Percentiles rank a stretch among this genome's conserved stretches.
These are phyloP conservation scores for Capsicum baccatum DNA, from an alignment of 257 asterid species.

Conservation along the genomic window DNA sequence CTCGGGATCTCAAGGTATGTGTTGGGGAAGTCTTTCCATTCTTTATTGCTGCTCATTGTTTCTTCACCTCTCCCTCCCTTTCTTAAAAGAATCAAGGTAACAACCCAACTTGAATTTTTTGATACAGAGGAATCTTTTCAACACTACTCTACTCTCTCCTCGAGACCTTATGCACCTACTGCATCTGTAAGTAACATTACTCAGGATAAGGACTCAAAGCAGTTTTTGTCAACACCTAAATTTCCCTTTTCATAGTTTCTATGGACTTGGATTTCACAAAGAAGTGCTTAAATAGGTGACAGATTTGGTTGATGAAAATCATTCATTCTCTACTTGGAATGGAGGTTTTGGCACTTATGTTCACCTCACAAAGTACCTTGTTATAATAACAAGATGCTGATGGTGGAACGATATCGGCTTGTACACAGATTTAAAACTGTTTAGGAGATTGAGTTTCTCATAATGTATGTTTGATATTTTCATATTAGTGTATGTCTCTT, in stretches of 20 bases:
- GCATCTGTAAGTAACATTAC: neutral
- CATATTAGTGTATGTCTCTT: neutral
- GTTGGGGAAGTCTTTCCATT: neutral
- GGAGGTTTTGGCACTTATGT: neutral
- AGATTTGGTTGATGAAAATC: neutral
- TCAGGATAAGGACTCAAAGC: neutral
- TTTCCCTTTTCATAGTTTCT: neutral
- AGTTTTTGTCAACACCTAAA: neutral
- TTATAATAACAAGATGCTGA: neutral
- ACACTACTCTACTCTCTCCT: too few species aligned
- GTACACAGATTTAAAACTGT: neutral
- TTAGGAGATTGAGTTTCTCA: neutral
- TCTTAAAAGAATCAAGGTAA: neutral
- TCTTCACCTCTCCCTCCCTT: neutral
- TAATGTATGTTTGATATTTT: neutral
- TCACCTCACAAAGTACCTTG: slow-evolving; percentile 3
- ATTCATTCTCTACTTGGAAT: neutral
- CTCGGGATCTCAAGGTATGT: neutral
- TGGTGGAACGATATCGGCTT: neutral
- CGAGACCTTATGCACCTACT: neutral
- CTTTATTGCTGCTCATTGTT: neutral
- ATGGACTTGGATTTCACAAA: neutral
- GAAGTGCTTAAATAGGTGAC: neutral
- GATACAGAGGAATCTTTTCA: neutral
- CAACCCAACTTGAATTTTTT: neutral